A percentile compares a stretch with the other conserved stretches of the same genome.
These are phyloP conservation scores for Pseudisothecium myosuroides DNA, from an alignment of 225 moss, liverwort and hornwort genomes.

Conservation along the genomic window DNA sequence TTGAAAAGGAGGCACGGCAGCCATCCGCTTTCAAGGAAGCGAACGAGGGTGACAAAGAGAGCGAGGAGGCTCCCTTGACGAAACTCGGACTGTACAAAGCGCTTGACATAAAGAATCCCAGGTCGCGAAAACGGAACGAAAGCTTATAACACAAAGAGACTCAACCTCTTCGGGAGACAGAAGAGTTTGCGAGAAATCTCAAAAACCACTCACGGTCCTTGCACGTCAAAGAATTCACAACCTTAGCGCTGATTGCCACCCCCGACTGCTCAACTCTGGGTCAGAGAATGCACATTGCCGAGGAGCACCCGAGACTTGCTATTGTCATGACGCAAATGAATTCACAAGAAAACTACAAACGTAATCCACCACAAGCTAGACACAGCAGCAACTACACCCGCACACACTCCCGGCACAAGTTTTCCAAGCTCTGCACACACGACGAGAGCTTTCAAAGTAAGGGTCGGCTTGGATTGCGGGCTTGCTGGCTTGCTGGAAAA, in stretches of 20 bases:
- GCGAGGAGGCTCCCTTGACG: slow-evolving; percentile 23
- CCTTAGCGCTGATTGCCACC: neutral
- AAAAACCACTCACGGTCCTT: neutral
- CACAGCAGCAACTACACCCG: neutral
- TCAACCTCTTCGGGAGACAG: neutral
- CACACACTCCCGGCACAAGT: neutral
- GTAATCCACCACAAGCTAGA: neutral
- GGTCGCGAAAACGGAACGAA: neutral
- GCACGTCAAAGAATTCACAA: neutral
- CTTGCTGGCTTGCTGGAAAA: neutral
- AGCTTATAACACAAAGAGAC: neutral
- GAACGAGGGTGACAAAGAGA: neutral
- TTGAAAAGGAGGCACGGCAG: neutral
- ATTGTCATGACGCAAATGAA: neutral
- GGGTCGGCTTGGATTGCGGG: neutral
- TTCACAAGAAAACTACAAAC: neutral
- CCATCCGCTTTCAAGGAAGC: neutral
- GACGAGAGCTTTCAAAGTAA: too few species aligned
- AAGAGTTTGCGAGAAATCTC: neutral
- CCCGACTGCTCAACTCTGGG: neutral
- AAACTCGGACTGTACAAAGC: slow-evolving; percentile 20
- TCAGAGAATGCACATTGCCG: neutral
- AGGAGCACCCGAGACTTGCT: too few species aligned
- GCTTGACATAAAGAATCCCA: slow-evolving; percentile 29
- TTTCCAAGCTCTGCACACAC: neutral